Conservation (phyloP, 2,329 filamentous ascomycete species). For the Claviceps purpurea region DNA sequence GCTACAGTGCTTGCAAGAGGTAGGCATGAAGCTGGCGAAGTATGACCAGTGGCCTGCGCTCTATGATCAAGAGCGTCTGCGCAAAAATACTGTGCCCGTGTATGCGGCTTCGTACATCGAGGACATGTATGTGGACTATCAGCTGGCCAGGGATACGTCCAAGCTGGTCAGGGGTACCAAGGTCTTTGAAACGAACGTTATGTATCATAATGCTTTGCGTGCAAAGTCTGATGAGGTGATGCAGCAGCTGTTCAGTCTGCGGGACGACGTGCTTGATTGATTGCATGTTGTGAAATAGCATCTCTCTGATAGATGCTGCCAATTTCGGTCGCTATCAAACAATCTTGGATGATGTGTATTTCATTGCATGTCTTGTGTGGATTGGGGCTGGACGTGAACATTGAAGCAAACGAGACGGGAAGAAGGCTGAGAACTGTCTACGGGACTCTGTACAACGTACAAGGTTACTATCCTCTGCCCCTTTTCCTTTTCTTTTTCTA, state of each 20-base stretch:
- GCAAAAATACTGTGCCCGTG: constrained; percentile 67
- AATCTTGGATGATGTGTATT: too few relatives aligned
- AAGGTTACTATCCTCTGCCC: too few relatives aligned
- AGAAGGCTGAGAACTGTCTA: not conserved
- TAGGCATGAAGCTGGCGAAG: constrained; percentile 57
- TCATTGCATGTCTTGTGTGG: too few relatives aligned
- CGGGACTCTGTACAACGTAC: too few relatives aligned
- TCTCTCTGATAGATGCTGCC: not conserved
- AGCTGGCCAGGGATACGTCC: constrained; percentile 60
- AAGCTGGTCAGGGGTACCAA: constrained; percentile 61
- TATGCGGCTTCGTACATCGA: constrained; percentile 75
- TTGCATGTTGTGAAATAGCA: not conserved
- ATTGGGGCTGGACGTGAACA: not conserved
- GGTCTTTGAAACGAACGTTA: constrained; percentile 70
- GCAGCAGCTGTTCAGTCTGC: constrained; percentile 59
- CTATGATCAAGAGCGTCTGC: constrained; percentile 62
- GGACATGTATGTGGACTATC: constrained; percentile 86
- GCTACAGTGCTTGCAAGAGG: constrained; percentile 52
- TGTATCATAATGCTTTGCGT: constrained; percentile 78
- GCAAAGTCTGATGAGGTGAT: constrained; percentile 64
- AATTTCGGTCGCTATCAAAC: too few relatives aligned
- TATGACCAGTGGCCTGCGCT: constrained; percentile 59
- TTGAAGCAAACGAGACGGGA: not conserved
- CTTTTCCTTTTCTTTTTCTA: too few relatives aligned
- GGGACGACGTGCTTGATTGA: constrained; percentile 53